These are phyloP conservation scores for Pseudocercospora crystallina DNA, from an alignment of 2,329 filamentous ascomycete species.

Conservation along the genomic window DNA sequence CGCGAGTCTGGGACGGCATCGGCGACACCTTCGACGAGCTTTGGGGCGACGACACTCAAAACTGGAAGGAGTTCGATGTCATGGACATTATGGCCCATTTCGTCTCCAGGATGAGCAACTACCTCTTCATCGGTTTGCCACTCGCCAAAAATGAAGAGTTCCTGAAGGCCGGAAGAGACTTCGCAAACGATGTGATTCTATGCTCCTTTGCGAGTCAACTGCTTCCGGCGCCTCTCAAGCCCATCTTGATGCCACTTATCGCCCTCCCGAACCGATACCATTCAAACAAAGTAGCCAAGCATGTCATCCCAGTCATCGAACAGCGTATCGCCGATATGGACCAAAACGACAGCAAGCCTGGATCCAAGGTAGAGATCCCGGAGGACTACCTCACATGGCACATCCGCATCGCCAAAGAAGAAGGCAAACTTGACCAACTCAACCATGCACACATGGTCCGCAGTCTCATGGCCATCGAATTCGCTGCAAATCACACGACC, in stretches of 20 bases:
- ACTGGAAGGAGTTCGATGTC: constrained; percentile 38
- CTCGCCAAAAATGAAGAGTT: constrained; percentile 49
- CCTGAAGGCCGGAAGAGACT: constrained; percentile 49
- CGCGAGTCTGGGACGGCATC: constrained; percentile 42
- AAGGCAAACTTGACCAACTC: constrained; percentile 47
- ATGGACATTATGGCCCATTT: constrained; percentile 38
- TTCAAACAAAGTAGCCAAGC: constrained; percentile 45
- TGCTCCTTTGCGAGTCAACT: constrained; percentile 46
- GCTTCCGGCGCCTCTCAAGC: constrained; percentile 51
- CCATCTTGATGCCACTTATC: constrained; percentile 44
- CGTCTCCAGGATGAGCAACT: constrained; percentile 44
- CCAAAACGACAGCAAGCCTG: constrained; percentile 44
- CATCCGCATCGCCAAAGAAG: constrained; percentile 52
- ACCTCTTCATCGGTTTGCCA: constrained; percentile 47
- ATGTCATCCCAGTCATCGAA: constrained; percentile 51
- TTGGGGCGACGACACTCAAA: constrained; percentile 39
- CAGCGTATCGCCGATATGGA: constrained; percentile 51
- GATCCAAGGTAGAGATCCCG: constrained; percentile 47
- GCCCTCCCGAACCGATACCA: constrained; percentile 51
- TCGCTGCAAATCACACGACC: constrained; percentile 61
- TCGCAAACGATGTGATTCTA: constrained; percentile 50
- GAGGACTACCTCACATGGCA: constrained; percentile 61
- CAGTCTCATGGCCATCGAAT: constrained; percentile 56
- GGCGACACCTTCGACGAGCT: constrained; percentile 33
- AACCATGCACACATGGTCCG: constrained; percentile 51